A percentile compares a stretch with the other conserved stretches of the same genome.
phyloP scores from a whole-genome alignment of 768 basidiomycete genomes.

The Leccinum longicurvipes region DNA sequence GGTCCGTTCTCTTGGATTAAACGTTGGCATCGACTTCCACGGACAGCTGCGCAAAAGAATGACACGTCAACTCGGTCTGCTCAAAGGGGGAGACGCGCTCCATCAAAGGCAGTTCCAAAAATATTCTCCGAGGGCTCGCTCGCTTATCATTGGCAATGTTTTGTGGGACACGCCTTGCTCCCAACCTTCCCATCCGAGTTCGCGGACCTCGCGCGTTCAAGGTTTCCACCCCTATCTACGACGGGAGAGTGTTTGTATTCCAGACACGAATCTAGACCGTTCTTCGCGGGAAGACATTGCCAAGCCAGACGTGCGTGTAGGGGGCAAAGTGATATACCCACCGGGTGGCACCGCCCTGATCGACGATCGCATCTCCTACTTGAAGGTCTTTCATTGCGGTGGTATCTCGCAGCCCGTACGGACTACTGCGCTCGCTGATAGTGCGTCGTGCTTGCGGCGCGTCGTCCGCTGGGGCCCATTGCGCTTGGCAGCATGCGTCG shows the following conservation, averaged over 20 bases:
- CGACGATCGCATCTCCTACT: neutral
- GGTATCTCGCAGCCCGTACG: constrained; percentile 58
- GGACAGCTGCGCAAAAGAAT: constrained; percentile 67
- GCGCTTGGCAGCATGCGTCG: too few relatives aligned
- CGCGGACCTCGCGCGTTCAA: constrained; percentile 49
- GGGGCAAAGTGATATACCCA: neutral
- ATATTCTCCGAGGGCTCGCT: neutral
- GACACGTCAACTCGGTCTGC: constrained; percentile 61
- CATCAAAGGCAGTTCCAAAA: constrained; percentile 48
- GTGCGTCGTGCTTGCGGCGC: constrained; percentile 69
- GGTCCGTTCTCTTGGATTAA: constrained; percentile 51
- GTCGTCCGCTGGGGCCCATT: constrained; percentile 70
- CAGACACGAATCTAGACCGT: constrained; percentile 60
- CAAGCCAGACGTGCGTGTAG: constrained; percentile 56
- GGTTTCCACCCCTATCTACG: constrained; percentile 60
- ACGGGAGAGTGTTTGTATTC: constrained; percentile 64
- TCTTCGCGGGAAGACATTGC: constrained; percentile 64
- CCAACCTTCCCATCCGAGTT: constrained; percentile 61
- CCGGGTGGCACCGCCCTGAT: neutral
- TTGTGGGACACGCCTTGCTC: constrained; percentile 36
- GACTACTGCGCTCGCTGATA: constrained; percentile 63
- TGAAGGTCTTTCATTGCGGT: constrained; percentile 60
- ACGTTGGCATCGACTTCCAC: constrained; percentile 70
- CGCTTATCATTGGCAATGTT: neutral
- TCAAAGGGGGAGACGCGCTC: constrained; percentile 61